Evolutionary conservation across 768 basidiomycete species (phyloP), one percentile per base, ranked within the genome.

Genomic region (Amylocystis lapponica): DNA sequence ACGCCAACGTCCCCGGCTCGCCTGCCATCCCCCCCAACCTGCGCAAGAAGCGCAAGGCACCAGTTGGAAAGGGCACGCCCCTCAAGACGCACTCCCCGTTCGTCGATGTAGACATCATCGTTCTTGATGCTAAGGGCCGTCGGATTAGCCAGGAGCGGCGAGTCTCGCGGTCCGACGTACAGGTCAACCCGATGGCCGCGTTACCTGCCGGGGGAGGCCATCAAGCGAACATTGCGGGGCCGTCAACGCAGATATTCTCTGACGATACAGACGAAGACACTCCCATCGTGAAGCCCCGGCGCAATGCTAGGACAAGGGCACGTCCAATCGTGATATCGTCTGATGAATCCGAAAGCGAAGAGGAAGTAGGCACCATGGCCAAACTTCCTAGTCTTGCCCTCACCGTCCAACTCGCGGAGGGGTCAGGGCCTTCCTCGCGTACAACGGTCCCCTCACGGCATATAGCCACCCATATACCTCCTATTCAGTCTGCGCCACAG

Each of bases 71-170:
- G 34, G 42, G 21, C 29, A 42, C 23, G 26, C 57, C 27, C 46
- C 51, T 33, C 55, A 66, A 61, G 57, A 64, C 70, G 6, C 64
- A 65, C 30, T 66, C 72, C 1, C 74, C 78, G 1, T 59, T 75
- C 16, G 70, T 86, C 11, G 70, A 79, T 30, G 66, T 86, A 38
- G 82, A 88, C 35, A 87, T 89, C 39, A 65, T 80, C 27, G 66
- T 84, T 27, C 43, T 87, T 19, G 85, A 89, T 57, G 70, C 74
- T 23, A 56, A 66, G 23, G 86, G 86, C 11, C 67, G 60, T 38
- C 75, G 67, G 26, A 46, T 88, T 33, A 74, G 70, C 43, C 71
- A 77, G 54, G 86, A 88, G 58, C 66, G 72, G 47, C 68, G 86
- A 43, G 66, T 78, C 9, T 78, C 79, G 4, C 66, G 70, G 35